These are phyloP conservation scores for Trichoderma brevicompactum DNA, from an alignment of 2,329 filamentous ascomycete genomes.

Conservation along the genomic window DNA sequence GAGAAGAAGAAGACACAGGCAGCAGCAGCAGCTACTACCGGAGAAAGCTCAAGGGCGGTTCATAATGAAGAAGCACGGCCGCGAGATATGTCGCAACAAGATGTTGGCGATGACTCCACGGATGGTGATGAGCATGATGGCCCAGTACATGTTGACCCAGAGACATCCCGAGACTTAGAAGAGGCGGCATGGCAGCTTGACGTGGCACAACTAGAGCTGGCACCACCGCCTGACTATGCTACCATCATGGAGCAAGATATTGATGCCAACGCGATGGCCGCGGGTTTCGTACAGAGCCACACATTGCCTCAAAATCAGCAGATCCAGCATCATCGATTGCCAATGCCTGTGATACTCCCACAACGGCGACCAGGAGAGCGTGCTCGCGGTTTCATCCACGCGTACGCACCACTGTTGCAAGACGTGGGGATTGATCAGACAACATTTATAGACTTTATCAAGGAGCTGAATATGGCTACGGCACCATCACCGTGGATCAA, in stretches of 20 bases:
- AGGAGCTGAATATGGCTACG: conserved; percentile 50
- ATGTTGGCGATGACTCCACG: background rate
- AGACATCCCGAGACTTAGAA: conserved; percentile 25
- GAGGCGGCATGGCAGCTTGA: conserved; percentile 31
- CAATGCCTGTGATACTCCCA: conserved; percentile 55
- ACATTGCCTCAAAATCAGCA: background rate
- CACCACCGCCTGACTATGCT: conserved; percentile 28
- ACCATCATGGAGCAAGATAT: conserved; percentile 25
- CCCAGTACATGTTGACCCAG: background rate
- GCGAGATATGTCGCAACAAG: background rate
- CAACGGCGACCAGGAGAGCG: conserved; percentile 56
- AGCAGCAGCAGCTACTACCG: background rate
- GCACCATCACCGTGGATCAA: conserved; percentile 42
- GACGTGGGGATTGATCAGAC: conserved; percentile 52
- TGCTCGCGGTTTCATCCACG: conserved; percentile 56
- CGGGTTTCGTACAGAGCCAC: conserved; percentile 28
- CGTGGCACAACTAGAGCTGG: conserved; percentile 26
- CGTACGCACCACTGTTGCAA: conserved; percentile 55
- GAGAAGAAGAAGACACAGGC: conserved; percentile 21
- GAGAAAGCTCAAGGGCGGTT: conserved; percentile 16
- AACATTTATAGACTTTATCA: conserved; percentile 54
- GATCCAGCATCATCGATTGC: conserved; percentile 33
- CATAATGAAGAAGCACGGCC: background rate
- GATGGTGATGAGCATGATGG: conserved; percentile 1
- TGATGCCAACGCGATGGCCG: conserved; percentile 16